Conservation (phyloP, 2,329 filamentous ascomycete genomes). For the Magnaporthiopsis incrustans region DNA sequence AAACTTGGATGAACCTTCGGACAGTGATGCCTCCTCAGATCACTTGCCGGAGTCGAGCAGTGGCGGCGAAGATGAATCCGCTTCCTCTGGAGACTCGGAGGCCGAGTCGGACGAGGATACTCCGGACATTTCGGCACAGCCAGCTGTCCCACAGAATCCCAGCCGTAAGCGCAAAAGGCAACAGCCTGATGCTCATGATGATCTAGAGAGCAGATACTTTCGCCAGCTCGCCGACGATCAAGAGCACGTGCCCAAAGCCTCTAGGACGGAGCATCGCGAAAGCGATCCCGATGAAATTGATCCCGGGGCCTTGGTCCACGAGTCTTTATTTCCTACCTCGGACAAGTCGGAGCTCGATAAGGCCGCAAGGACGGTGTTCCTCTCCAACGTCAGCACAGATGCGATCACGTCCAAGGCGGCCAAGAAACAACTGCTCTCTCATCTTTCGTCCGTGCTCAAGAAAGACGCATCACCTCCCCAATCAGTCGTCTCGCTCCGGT, state of each 20-base stretch:
- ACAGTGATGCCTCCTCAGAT: slow-evolving; percentile 9
- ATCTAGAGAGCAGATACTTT: slow-evolving; percentile 64
- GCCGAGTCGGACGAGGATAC: slow-evolving; percentile 37
- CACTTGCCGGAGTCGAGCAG: slow-evolving; percentile 26
- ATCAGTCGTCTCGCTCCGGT: slow-evolving; percentile 84
- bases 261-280: slow-evolving; percentile 5
- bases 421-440: slow-evolving; percentile 67
- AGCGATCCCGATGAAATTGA: slow-evolving; percentile 22
- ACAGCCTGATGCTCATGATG: slow-evolving; percentile 52
- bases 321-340: slow-evolving; percentile 45
- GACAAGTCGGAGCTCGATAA: slow-evolving; percentile 67
- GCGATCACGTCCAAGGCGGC: slow-evolving; percentile 76
- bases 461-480: slow-evolving; percentile 45
- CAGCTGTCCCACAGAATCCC: slow-evolving; percentile 36
- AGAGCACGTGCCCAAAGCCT: slow-evolving; percentile 36
- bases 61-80: slow-evolving; percentile 28
- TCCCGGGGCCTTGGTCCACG: slow-evolving; percentile 42
- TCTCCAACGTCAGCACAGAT: slow-evolving; percentile 79
- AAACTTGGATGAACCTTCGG: slow-evolving; percentile 22
- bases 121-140: slow-evolving; percentile 19
- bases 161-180: slow-evolving; percentile 59
- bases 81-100: slow-evolving; percentile 24
- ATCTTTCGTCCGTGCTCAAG: slow-evolving; percentile 69
- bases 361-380: slow-evolving; percentile 81
- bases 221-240: slow-evolving; percentile 53